Percentiles rank a stretch among this genome's conserved stretches.
Evolutionary conservation across 768 basidiomycete genomes (phyloP).

Genomic region (Suillus luteus): DNA sequence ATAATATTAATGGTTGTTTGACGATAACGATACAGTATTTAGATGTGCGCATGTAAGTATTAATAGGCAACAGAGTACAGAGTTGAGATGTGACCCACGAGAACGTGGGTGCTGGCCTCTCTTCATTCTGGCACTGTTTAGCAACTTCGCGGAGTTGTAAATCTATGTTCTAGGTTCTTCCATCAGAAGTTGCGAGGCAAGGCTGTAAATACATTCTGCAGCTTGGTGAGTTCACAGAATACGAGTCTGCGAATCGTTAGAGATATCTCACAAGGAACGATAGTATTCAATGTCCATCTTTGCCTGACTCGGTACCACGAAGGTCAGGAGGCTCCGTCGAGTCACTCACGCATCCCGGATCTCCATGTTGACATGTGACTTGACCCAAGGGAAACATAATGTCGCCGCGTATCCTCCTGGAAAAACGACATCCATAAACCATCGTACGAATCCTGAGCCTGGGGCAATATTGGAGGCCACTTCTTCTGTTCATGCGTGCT

Average conservation of each 20-base stretch:
- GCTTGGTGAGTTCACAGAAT: not conserved
- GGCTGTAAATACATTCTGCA: slow-evolving; percentile 3
- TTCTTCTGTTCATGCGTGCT: not conserved
- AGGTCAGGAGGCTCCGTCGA: not conserved
- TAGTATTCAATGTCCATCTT: not conserved
- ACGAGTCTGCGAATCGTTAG: not conserved
- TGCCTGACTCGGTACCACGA: not conserved
- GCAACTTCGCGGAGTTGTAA: slow-evolving; percentile 6
- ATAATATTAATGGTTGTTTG: not conserved
- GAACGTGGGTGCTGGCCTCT: not conserved
- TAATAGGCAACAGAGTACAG: not conserved
- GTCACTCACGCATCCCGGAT: not conserved
- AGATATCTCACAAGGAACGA: not conserved
- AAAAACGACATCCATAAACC: not conserved
- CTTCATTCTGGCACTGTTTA: slow-evolving; percentile 1
- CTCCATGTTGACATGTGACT: not conserved
- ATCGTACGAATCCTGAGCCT: not conserved
- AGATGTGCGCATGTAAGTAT: not conserved
- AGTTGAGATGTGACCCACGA: not conserved
- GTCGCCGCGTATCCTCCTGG: not conserved
- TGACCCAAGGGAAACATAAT: not conserved
- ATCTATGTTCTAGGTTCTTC: not conserved
- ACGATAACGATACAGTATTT: slow-evolving; percentile 6
- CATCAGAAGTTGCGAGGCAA: not conserved
- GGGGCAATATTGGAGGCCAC: not conserved